These are phyloP conservation scores for Chaetomium globosum DNA, from an alignment of 2,329 filamentous ascomycete species.

Conservation along the genomic window DNA sequence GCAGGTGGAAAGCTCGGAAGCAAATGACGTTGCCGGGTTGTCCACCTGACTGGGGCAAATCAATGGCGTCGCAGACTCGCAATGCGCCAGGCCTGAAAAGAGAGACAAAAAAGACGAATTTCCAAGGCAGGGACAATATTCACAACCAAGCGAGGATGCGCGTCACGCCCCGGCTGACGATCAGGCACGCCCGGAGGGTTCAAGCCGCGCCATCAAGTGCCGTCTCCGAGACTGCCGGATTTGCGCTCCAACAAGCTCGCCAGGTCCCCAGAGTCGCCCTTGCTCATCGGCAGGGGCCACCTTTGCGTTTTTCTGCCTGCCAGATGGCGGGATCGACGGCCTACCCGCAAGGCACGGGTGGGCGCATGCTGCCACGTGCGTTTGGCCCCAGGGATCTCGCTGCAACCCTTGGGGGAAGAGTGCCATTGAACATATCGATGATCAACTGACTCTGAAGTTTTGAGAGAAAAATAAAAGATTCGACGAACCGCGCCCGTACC, in stretches of 20 bases:
- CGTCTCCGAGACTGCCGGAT: constrained; percentile 25
- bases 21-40: constrained; percentile 32
- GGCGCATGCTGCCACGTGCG: neutral
- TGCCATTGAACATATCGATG: no score
- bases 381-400: neutral
- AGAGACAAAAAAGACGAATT: neutral
- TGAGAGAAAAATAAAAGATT: no score
- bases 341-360: no score
- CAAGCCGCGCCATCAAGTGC: constrained; percentile 6
- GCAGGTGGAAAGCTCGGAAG: constrained; percentile 28
- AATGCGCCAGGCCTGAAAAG: constrained; percentile 12
- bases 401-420: neutral
- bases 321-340: constrained; percentile 16
- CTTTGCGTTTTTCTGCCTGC: neutral
- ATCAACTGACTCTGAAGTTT: no score
- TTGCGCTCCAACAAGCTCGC: neutral
- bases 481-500: neutral
- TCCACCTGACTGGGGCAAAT: constrained; percentile 26
- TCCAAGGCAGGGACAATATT: constrained; percentile 1
- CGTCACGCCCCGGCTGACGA: constrained; percentile 10
- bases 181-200: constrained; percentile 20
- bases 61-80: constrained; percentile 11
- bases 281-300: constrained; percentile 3
- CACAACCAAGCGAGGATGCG: neutral
- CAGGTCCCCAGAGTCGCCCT: neutral